These are phyloP conservation scores for Polyporus arcularius DNA, from an alignment of 768 basidiomycete species.

Conservation along the genomic window DNA sequence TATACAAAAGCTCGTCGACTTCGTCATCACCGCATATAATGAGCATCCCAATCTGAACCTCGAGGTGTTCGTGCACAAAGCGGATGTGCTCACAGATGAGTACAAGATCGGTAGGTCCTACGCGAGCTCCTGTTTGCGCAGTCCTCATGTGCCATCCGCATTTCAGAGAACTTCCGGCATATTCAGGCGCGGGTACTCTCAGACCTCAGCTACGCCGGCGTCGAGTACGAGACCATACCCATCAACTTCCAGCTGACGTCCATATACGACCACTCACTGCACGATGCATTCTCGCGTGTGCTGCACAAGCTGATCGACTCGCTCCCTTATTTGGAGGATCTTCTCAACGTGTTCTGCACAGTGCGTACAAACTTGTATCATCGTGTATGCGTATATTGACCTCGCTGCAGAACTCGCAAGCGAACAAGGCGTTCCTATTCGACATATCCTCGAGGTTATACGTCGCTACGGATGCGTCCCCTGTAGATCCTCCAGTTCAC, in stretches of 20 bases:
- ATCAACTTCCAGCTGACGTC: slow-evolving; percentile 91
- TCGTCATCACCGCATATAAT: slow-evolving; percentile 75
- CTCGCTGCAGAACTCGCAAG: slow-evolving; percentile 73
- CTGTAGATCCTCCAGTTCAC: slow-evolving; percentile 86
- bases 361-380: slow-evolving; percentile 39
- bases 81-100: slow-evolving; percentile 88
- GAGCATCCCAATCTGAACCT: slow-evolving; percentile 77
- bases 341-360: slow-evolving; percentile 84
- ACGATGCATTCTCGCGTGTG: slow-evolving; percentile 90
- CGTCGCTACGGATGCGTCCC: slow-evolving; percentile 91
- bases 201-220: slow-evolving; percentile 72
- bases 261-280: slow-evolving; percentile 88
- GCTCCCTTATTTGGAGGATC: slow-evolving; percentile 81
- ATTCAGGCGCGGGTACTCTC: slow-evolving; percentile 87
- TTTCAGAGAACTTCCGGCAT: slow-evolving; percentile 83
- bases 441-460: slow-evolving; percentile 84
- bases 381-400: not conserved
- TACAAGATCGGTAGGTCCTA: slow-evolving; percentile 75
- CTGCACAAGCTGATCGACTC: slow-evolving; percentile 86
- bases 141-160: not conserved
- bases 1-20: slow-evolving; percentile 78
- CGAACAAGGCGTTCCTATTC: slow-evolving; percentile 92
- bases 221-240: slow-evolving; percentile 76
- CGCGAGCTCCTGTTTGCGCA: not conserved
- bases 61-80: slow-evolving; percentile 95